phyloP scores from a whole-genome alignment of 768 basidiomycete genomes.

The Lentinula aciculospora region DNA sequence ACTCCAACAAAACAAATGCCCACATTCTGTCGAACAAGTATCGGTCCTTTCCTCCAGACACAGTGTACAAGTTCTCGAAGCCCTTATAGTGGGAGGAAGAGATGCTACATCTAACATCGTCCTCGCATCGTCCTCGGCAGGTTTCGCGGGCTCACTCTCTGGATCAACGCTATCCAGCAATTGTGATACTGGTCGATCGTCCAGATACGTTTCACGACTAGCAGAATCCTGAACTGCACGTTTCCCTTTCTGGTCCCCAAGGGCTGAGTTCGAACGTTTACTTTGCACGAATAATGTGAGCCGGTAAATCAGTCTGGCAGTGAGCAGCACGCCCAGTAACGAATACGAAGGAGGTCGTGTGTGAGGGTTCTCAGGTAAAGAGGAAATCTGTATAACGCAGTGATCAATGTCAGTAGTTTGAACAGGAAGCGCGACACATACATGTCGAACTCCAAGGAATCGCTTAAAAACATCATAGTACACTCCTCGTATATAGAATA shows the following conservation, averaged over 20 bases:
- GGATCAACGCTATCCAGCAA: conserved; percentile 46
- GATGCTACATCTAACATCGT: conserved; percentile 57
- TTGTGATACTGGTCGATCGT: conserved; percentile 54
- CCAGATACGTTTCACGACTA: conserved; percentile 40
- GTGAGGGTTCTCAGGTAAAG: conserved; percentile 64
- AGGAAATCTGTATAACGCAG: conserved; percentile 53
- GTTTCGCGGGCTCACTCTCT: conserved; percentile 47
- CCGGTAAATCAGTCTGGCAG: conserved; percentile 58
- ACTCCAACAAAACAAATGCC: conserved; percentile 86
- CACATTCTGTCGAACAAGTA: conserved; percentile 82
- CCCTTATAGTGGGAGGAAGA: conserved; percentile 48
- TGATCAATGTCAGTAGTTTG: not conserved
- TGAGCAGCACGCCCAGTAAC: conserved; percentile 72
- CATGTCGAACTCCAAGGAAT: conserved; percentile 64
- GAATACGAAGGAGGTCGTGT: conserved; percentile 80
- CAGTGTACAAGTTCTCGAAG: conserved; percentile 69
- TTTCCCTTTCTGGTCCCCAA: conserved; percentile 28
- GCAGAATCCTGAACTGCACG: conserved; percentile 14
- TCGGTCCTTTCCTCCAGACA: conserved; percentile 83
- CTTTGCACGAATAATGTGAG: conserved; percentile 40
- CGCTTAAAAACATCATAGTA: conserved; percentile 74
- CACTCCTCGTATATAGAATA: conserved; percentile 76
- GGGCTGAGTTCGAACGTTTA: conserved; percentile 6
- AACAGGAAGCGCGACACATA: conserved; percentile 21
- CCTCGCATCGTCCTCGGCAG: conserved; percentile 65